Evolutionary conservation across 352 stramenopile species (phyloP).

Genomic region (Phytophthora citrophthora): DNA sequence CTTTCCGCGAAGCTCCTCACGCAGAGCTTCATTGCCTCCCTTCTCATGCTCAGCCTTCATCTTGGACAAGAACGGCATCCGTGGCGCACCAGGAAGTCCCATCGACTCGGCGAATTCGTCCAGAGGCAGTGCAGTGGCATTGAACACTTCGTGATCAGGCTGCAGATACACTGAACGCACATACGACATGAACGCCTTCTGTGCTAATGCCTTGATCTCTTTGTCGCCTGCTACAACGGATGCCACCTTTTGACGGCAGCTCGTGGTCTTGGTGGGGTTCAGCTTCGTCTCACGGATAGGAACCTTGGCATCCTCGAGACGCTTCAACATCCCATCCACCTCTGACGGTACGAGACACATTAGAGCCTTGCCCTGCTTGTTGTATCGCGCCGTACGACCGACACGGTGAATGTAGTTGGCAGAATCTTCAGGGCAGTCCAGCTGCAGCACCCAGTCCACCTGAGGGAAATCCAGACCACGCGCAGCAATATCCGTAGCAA

Average conservation of each 20-base stretch:
- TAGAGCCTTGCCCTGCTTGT: constrained; percentile 93
- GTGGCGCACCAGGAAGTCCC: constrained; percentile 93
- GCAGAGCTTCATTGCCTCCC: constrained; percentile 74
- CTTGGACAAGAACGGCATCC: constrained; percentile 93
- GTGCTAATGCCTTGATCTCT: constrained; percentile 94
- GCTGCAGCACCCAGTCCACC: constrained; percentile 99
- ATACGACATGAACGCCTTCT: constrained; percentile 99
- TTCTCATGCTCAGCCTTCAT: constrained; percentile 60
- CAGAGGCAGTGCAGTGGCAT: constrained; percentile 90
- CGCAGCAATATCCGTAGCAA: constrained; percentile 98
- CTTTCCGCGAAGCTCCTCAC: constrained; percentile 88
- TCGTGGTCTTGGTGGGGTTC: constrained; percentile 96
- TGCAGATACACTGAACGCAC: constrained; percentile 96
- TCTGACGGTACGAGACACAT: constrained; percentile 94
- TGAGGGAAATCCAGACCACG: constrained; percentile 98
- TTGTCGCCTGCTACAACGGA: constrained; percentile 93
- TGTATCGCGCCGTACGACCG: constrained; percentile 96
- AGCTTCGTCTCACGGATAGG: constrained; percentile 97
- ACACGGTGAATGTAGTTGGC: constrained; percentile 99
- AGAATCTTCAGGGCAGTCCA: constrained; percentile 97
- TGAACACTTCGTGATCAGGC: constrained; percentile 95
- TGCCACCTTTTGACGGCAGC: constrained; percentile 92
- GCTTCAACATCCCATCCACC: constrained; percentile 85
- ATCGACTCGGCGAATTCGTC: constrained; percentile 94
- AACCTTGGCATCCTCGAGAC: constrained; percentile 93